Conservation (phyloP, 1,284 basidiomycete genomes). For the Marasmius tenuissimus region DNA sequence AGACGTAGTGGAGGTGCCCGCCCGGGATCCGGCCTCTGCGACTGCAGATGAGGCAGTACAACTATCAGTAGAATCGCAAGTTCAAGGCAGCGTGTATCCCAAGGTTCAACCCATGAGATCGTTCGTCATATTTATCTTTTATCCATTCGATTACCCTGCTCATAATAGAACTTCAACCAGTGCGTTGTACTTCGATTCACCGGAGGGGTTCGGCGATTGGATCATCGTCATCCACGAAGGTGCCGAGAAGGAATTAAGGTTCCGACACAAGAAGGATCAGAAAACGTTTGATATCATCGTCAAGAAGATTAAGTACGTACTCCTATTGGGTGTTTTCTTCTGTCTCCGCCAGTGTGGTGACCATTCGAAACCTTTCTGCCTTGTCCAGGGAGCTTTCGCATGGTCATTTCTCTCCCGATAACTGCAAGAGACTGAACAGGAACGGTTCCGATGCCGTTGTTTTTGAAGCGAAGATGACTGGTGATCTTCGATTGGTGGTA, state of each 20-base stretch:
- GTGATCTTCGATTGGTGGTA: constrained; percentile 62
- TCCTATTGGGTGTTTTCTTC: neutral
- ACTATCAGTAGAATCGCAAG: neutral
- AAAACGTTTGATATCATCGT: constrained; percentile 46
- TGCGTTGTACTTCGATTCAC: constrained; percentile 50
- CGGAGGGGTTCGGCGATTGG: constrained; percentile 55
- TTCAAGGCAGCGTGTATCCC: constrained; percentile 32
- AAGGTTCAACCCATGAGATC: constrained; percentile 49
- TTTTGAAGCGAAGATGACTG: constrained; percentile 69
- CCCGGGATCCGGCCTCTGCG: neutral
- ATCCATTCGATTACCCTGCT: neutral
- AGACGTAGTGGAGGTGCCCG: neutral
- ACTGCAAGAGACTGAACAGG: constrained; percentile 62
- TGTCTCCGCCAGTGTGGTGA: neutral
- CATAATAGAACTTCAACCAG: neutral
- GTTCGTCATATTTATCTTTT: constrained; percentile 17
- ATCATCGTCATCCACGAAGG: constrained; percentile 45
- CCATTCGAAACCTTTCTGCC: neutral
- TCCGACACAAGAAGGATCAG: constrained; percentile 36
- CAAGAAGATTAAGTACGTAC: constrained; percentile 58
- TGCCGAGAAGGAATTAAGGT: constrained; percentile 43
- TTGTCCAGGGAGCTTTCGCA: constrained; percentile 58
- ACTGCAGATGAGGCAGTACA: neutral
- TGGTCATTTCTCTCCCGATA: constrained; percentile 67
- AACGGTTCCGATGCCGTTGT: constrained; percentile 50